Base-by-base conservation (phyloP, 2,329 filamentous ascomycete genomes). In the Phyllosticta ampelicida region DNA sequence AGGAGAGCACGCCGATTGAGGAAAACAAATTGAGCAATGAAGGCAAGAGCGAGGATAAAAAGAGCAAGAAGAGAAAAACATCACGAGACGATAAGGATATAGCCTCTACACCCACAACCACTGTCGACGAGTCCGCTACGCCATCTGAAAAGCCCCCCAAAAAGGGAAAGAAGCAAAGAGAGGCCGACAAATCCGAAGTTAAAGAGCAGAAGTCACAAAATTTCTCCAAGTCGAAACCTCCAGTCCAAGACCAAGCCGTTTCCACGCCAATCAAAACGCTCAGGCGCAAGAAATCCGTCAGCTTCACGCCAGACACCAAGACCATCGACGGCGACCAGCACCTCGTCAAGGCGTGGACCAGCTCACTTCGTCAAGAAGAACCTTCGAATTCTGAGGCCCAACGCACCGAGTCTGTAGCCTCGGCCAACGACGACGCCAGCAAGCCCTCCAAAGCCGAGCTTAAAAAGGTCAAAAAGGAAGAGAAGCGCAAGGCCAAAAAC, bases 291-390 rank as follows among this genome's bases (percentile, higher is more conserved):
- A 86, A 86, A 67, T 83, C 80, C 3, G 84, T 87, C 9, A 80
- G 82, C 1, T 87, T 87, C 66, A 80, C 83, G 1, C 75, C 80
- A 8, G 83, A 85, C 54, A 84, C 82, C 2, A 86, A 86, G 66
- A 72, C 69, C 6, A 70, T 77, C 51, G 82, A 86, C 67, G 81
- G 79, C 19, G 76, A 78, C 60, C 76, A 78, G 60, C 72, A 76
- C 53, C 69, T 80, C 44, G 80, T 79, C 70, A 76, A 77, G 61
- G 71, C 75, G 59, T 82, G 78, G 78, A 44, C 36, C 18, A 50
- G 26, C 4, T 44, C 36, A 44, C 36, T 44, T n/a, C 36, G 16
- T 6, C 50, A 58, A 51, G 59, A 60, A 48, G 16, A 19, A 44
- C 16, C 36, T 8, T 44, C 36, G 8, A 30, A 54, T 9, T 52